A percentile compares a stretch with the other conserved stretches of the same genome.
Evolutionary conservation across 495 filamentous ascomycete species (phyloP).

Genomic region (Polyplosphaeria fusca): DNA sequence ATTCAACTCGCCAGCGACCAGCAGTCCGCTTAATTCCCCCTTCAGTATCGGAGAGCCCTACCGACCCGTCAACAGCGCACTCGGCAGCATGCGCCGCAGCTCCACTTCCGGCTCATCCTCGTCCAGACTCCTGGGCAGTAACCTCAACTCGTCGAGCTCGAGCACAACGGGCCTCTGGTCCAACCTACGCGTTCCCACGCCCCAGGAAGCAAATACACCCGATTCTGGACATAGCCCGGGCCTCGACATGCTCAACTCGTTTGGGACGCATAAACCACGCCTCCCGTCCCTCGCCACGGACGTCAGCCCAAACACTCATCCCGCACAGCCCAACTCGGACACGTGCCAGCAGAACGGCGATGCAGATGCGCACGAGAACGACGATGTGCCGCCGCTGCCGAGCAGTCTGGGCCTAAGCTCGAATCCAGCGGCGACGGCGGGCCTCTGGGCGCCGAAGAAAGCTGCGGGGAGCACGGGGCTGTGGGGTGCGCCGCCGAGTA

Average conservation of each 20-base stretch:
- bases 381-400: slow-evolving; percentile 27
- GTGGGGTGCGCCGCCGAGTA: slow-evolving; percentile 31
- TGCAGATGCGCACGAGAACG: slow-evolving; percentile 17
- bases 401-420: not conserved
- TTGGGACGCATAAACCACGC: slow-evolving; percentile 28
- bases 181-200: slow-evolving; percentile 3
- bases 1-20: slow-evolving; percentile 7
- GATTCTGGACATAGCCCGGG: slow-evolving; percentile 32
- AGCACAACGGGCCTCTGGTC: slow-evolving; percentile 25
- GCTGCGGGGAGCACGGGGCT: slow-evolving; percentile 20
- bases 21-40: slow-evolving; percentile 22
- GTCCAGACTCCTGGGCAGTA: slow-evolving; percentile 32
- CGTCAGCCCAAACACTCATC: not conserved
- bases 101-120: slow-evolving; percentile 27
- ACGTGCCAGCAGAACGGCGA: not conserved
- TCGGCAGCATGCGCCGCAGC: slow-evolving; percentile 40
- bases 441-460: slow-evolving; percentile 10
- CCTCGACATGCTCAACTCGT: slow-evolving; percentile 49
- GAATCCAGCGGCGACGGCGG: not conserved
- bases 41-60: slow-evolving; percentile 18
- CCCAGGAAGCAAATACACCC: slow-evolving; percentile 23
- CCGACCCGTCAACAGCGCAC: slow-evolving; percentile 25
- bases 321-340: not conserved
- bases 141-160: slow-evolving; percentile 25
- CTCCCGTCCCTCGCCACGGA: not conserved